Evolutionary conservation across 2,329 filamentous ascomycete genomes (phyloP), one percentile per base, ranked within the genome.

Genomic region (Zymoseptoria passerinii): DNA sequence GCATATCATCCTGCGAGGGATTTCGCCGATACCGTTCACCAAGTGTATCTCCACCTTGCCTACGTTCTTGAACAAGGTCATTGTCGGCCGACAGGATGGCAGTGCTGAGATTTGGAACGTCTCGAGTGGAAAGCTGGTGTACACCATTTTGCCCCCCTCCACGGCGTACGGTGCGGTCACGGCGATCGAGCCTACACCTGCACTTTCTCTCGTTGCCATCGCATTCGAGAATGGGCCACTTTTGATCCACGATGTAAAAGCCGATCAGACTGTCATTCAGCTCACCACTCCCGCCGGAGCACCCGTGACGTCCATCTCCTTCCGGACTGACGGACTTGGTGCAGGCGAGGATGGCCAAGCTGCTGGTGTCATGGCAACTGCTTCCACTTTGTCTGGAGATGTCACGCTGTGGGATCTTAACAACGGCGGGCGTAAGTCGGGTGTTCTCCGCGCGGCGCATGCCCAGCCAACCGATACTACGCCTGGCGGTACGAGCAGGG

Each of bases 101-200:
- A 88, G 86, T 73, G 86, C 96, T 8, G 94, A 99, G 70, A 95
- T 99, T 54, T 99, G 94, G 92, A 99, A 99, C 70, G 79, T 99
- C 61, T 95, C 88, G 71, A 96, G 90, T 3, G 92, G 81, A 52
- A 96, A 95, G 73, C 80, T 96, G 56, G 84, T 99, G 28, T 95
- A 96, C 73, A 95, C 91, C 1, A 86, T 99, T 54, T 77, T 94
- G 13, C 89, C 94, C 0, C 86, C 89, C 0, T 82, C 83, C 8
- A 79, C 86, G 2, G 81, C 85, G 55, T 87, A 83, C 65, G 92
- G 92, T 52, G 80, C 88, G 13, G 89, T 97, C n/a, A 95, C 90
- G 5, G 90, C 90, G 49, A 78, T 99, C 54, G 84, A 95, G 65
- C 87, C 92, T 0, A 88, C 89, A 1, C 89, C 92, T 0, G 91